A percentile compares a stretch with the other conserved stretches of the same genome.
phyloP scores from a whole-genome alignment of 2,329 filamentous ascomycete species.

The Neonectria magnoliae region DNA sequence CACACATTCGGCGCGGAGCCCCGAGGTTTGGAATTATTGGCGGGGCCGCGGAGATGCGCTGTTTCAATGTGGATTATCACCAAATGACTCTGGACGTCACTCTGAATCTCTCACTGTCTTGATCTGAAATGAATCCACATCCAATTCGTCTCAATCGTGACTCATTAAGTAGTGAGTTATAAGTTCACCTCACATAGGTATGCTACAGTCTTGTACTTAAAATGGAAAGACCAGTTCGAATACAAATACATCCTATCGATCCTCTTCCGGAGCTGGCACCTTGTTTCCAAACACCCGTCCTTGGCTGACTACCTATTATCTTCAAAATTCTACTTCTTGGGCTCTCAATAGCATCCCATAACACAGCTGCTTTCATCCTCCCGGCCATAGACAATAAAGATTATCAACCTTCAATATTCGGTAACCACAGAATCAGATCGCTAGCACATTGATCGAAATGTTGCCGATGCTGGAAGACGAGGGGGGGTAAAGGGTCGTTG shows the following conservation, averaged over 20 bases:
- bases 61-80: background rate
- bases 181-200: background rate
- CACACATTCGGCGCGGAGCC: constrained; percentile 9
- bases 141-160: background rate
- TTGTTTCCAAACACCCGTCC: too few species aligned
- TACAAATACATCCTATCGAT: too few species aligned
- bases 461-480: background rate
- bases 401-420: background rate
- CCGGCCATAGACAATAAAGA: too few species aligned
- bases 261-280: too few species aligned
- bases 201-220: background rate
- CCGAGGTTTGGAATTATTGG: constrained; percentile 15
- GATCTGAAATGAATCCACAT: background rate
- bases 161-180: background rate
- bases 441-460: background rate
- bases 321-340: too few species aligned
- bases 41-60: constrained; percentile 12
- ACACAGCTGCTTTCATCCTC: too few species aligned
- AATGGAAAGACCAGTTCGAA: too few species aligned
- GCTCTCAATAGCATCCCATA: too few species aligned
- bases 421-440: background rate
- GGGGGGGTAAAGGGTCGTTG: background rate
- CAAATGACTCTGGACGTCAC: background rate
- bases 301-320: too few species aligned
- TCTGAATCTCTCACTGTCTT: background rate